These are phyloP conservation scores for Dactylellina drechsleri DNA, from an alignment of 2,329 filamentous ascomycete species.

Conservation along the genomic window DNA sequence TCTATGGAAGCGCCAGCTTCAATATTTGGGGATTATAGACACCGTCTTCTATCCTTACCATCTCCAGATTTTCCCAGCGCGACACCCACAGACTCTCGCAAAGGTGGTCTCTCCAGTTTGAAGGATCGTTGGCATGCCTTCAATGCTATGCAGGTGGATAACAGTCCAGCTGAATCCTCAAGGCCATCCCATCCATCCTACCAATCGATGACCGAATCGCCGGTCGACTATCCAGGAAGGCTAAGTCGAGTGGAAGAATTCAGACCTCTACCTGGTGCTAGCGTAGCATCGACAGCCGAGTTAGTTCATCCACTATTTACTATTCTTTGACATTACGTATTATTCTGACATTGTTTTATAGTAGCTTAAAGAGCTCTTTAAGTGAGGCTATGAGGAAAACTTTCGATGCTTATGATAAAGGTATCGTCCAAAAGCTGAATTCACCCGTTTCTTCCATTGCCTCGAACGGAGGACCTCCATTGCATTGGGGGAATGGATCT, in stretches of 20 bases:
- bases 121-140: slow-evolving; percentile 48
- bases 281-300: slow-evolving; percentile 47
- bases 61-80: slow-evolving; percentile 28
- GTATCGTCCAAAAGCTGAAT: slow-evolving; percentile 49
- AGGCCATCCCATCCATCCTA: slow-evolving; percentile 24
- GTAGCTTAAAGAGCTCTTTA: slow-evolving; percentile 49
- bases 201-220: slow-evolving; percentile 18
- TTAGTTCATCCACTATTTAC: slow-evolving; percentile 5
- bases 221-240: slow-evolving; percentile 23
- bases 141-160: slow-evolving; percentile 50
- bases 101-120: slow-evolving; percentile 50
- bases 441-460: slow-evolving; percentile 42
- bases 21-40: slow-evolving; percentile 51
- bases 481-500: slow-evolving; percentile 35
- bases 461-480: slow-evolving; percentile 29
- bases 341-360: slow-evolving; percentile 21
- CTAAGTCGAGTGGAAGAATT: slow-evolving; percentile 33
- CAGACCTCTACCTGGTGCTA: slow-evolving; percentile 28
- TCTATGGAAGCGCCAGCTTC: slow-evolving; percentile 50
- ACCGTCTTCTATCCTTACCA: slow-evolving; percentile 37
- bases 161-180: slow-evolving; percentile 20
- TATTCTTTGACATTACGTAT: background rate
- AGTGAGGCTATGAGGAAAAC: slow-evolving; percentile 53
- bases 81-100: slow-evolving; percentile 30
- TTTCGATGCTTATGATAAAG: slow-evolving; percentile 53